Percentiles rank a stretch among this genome's conserved stretches.
Conservation (phyloP, 768 basidiomycete genomes). For the Psilocybe subaeruginosa region DNA sequence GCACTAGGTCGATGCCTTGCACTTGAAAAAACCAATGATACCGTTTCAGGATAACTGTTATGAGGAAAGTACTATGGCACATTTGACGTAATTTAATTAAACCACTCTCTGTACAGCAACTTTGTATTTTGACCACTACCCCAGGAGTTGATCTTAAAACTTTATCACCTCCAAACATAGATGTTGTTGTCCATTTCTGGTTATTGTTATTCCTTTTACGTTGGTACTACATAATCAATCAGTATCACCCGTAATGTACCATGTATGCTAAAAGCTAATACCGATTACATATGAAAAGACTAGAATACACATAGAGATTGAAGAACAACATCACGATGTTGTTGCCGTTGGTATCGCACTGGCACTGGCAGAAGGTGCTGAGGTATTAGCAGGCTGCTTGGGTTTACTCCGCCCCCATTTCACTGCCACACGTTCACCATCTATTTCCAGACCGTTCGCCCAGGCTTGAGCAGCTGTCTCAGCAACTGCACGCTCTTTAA, state of each 20-base stretch:
- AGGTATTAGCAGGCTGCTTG: conserved; percentile 32
- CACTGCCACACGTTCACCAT: conserved; percentile 70
- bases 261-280: background rate
- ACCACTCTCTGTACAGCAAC: background rate
- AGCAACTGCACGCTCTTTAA: conserved; percentile 79
- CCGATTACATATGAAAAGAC: conserved; percentile 4
- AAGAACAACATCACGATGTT: conserved; percentile 14
- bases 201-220: background rate
- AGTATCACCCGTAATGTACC: background rate
- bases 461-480: conserved; percentile 89
- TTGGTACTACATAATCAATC: background rate
- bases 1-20: too few relatives aligned
- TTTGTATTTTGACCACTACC: too few relatives aligned
- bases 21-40: too few relatives aligned
- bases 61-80: too few relatives aligned
- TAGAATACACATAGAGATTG: conserved; percentile 5
- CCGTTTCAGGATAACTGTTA: too few relatives aligned
- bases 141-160: too few relatives aligned
- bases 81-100: background rate
- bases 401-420: conserved; percentile 88
- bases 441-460: conserved; percentile 89
- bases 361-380: conserved; percentile 20
- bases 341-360: conserved; percentile 19
- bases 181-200: background rate
- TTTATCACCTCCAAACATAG: too few relatives aligned